These are phyloP conservation scores for Shiraia sp. DNA, from an alignment of 2,329 filamentous ascomycete species.

Conservation along the genomic window DNA sequence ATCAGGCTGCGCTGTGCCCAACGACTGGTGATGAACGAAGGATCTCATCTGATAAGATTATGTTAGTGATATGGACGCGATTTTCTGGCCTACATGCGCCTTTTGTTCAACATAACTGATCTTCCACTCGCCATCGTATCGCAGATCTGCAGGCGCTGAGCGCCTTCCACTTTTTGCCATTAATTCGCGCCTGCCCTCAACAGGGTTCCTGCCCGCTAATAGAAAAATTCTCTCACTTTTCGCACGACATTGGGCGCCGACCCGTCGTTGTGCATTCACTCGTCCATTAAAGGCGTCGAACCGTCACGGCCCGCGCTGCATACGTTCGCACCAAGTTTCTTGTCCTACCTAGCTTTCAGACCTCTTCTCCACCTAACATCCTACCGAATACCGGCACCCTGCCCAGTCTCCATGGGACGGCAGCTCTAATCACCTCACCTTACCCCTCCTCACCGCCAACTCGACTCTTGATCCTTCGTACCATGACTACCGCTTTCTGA, in stretches of 20 bases:
- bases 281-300: constrained; percentile 17
- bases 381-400: constrained; percentile 7
- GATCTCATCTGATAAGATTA: constrained; percentile 36
- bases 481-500: constrained; percentile 28
- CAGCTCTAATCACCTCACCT: constrained; percentile 23
- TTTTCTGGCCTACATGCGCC: constrained; percentile 7
- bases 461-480: constrained; percentile 24
- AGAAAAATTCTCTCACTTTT: constrained; percentile 25
- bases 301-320: constrained; percentile 23
- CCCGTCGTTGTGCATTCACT: constrained; percentile 27
- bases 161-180: constrained; percentile 21
- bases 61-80: neutral
- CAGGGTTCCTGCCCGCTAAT: constrained; percentile 34
- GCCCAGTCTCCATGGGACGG: constrained; percentile 18
- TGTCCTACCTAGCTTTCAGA: constrained; percentile 22
- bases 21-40: constrained; percentile 11
- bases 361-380: constrained; percentile 14
- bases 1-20: constrained; percentile 9
- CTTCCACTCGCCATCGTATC: constrained; percentile 11
- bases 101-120: constrained; percentile 21
- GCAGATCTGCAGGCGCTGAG: constrained; percentile 14
- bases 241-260: constrained; percentile 29
- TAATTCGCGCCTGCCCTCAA: constrained; percentile 10
- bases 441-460: constrained; percentile 36
- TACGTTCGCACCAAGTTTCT: constrained; percentile 17